These are phyloP conservation scores for Talaromyces islandicus DNA, from an alignment of 2,329 filamentous ascomycete genomes.

Conservation along the genomic window DNA sequence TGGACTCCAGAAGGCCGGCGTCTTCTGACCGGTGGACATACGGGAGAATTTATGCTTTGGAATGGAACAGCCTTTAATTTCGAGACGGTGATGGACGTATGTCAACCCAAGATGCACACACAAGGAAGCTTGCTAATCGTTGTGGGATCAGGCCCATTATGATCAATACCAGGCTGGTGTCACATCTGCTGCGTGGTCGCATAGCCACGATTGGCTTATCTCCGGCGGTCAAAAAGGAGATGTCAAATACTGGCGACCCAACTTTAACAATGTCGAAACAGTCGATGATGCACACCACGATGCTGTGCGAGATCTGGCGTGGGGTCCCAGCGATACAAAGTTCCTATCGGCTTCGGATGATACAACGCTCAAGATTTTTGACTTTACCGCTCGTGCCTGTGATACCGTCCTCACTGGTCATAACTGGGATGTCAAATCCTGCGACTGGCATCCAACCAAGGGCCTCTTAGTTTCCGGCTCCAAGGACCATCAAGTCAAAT, in stretches of 20 bases:
- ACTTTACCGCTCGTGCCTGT: constrained; percentile 80
- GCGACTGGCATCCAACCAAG: constrained; percentile 96
- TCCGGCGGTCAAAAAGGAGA: constrained; percentile 92
- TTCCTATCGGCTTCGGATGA: constrained; percentile 97
- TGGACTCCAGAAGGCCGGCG: constrained; percentile 96
- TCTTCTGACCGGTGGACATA: constrained; percentile 87
- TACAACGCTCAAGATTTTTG: constrained; percentile 87
- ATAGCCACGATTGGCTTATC: constrained; percentile 94
- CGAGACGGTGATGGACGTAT: constrained; percentile 89
- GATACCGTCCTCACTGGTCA: constrained; percentile 86
- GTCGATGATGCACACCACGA: constrained; percentile 80
- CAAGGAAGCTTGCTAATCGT: constrained; percentile 9
- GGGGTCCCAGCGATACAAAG: constrained; percentile 89
- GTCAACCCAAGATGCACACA: constrained; percentile 12
- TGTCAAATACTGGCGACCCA: constrained; percentile 98
- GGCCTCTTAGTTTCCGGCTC: constrained; percentile 91
- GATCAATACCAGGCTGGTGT: constrained; percentile 41
- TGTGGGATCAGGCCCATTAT: constrained; percentile 62
- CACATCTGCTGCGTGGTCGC: constrained; percentile 62
- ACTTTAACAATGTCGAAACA: constrained; percentile 97
- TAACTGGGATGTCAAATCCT: constrained; percentile 94
- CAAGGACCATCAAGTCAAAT: constrained; percentile 94
- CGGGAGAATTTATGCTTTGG: constrained; percentile 97
- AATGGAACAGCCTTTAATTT: constrained; percentile 99
- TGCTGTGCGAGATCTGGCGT: constrained; percentile 83